Evolutionary conservation across 2,329 filamentous ascomycete species (phyloP).

Genomic region (Pseudogymnoascus sp.): DNA sequence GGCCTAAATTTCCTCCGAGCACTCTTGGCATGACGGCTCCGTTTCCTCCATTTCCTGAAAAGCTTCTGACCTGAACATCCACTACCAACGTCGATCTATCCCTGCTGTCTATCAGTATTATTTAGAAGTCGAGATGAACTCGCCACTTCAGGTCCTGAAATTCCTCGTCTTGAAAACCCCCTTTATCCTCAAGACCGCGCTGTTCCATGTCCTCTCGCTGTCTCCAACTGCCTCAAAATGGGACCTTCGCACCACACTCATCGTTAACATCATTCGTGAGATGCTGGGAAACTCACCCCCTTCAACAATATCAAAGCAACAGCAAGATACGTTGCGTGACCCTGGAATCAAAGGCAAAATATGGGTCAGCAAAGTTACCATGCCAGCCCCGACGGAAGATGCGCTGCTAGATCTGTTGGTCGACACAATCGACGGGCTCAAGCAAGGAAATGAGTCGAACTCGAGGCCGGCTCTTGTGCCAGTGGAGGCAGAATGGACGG

Average conservation of each 20-base stretch:
- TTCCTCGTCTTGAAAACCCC: conserved; percentile 48
- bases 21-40: background rate
- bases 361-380: conserved; percentile 68
- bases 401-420: conserved; percentile 51
- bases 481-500: conserved; percentile 70
- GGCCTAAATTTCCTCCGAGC: background rate
- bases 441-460: conserved; percentile 28
- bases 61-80: background rate
- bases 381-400: conserved; percentile 52
- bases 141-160: conserved; percentile 20
- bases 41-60: background rate
- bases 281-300: conserved; percentile 39
- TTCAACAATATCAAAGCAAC: conserved; percentile 49
- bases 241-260: conserved; percentile 68
- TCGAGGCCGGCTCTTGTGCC: conserved; percentile 45
- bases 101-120: background rate
- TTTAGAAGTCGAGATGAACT: background rate
- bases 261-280: conserved; percentile 61
- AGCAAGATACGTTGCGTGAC: conserved; percentile 55
- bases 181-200: conserved; percentile 51
- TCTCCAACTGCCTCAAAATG: conserved; percentile 69
- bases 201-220: conserved; percentile 57
- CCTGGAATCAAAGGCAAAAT: conserved; percentile 67
- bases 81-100: background rate
- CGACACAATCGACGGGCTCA: conserved; percentile 48